phyloP scores from a whole-genome alignment of 164 flowering plant genomes.

The Dillenia turbinata region DNA sequence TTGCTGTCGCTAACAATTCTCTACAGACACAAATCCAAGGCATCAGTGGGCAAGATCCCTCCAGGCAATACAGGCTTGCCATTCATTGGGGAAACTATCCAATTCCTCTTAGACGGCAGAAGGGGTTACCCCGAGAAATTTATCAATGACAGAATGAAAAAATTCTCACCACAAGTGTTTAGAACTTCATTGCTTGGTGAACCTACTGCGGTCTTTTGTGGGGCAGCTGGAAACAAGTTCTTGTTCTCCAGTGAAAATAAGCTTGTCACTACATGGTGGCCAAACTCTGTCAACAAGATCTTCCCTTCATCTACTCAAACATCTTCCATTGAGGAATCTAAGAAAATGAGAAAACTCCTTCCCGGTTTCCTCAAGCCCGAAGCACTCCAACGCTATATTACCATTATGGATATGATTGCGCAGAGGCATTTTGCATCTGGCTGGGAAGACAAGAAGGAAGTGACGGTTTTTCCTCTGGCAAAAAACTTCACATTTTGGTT shows the following conservation, averaged over 20 bases:
- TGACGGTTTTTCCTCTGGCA: background rate
- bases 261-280: conserved; percentile 12
- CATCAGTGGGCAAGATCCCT: background rate
- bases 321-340: background rate
- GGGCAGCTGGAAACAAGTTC: conserved; percentile 4
- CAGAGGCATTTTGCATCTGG: background rate
- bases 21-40: too few species aligned
- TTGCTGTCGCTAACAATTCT: too few species aligned
- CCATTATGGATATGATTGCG: background rate
- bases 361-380: conserved; percentile 2
- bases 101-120: background rate
- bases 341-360: background rate
- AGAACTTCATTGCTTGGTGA: conserved; percentile 5
- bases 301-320: background rate
- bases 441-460: background rate
- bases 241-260: conserved; percentile 10
- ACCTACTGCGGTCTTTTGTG: background rate
- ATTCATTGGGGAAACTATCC: conserved; percentile 5
- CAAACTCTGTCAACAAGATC: conserved; percentile 1
- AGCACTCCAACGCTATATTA: background rate
- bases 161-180: conserved; percentile 2
- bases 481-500: conserved; percentile 1
- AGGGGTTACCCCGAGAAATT: conserved; percentile 6
- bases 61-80: conserved; percentile 7
- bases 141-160: conserved; percentile 3